Base-by-base conservation (phyloP, 1,284 basidiomycete species). In the Papiliotrema terrestris region DNA sequence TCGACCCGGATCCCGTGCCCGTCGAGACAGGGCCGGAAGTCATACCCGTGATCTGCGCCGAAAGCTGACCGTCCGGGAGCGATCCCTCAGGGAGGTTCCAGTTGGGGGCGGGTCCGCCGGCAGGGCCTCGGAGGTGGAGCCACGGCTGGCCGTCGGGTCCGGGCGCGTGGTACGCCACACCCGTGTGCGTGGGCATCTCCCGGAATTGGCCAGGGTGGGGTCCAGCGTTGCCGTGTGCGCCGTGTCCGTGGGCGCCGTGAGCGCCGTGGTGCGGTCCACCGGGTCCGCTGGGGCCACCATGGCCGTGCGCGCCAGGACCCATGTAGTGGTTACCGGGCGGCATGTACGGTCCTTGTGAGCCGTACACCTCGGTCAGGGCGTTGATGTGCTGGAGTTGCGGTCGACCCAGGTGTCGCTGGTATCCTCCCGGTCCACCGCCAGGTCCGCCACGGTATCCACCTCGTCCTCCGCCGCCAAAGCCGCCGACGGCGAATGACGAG, bases 401-500 rank as follows among this genome's bases (percentile, higher is more conserved):
- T 55, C 74, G 67, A 39, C 75, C 75, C 26, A 77, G 69, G 60
- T 78, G 74, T 38, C 58, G 55, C 25, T 63, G 62, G 67, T 67
- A 73, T 51, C 66, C 64, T 49, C 72, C 66, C 23, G 63, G 46
- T 14, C 59, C 56, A 41, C 62, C 59, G 26, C 61, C 57, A 42
- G 56, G 54, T 37, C 65, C 62, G 50, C 63, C 66, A 44, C 63
- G 56, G n/a, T 57, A 57, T 23, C 58, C 58, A 32, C 81, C 80
- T 48, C 78, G 55, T 51, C 63, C 64, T 35, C 59, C 61, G 23
- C 60, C 63, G 26, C 63, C 63, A 29, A 58, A 61, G 51, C 78
- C 86, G 61, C 82, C 83, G 43, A 72, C 69, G 55, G 67, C 64
- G 59, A 76, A 72, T 32, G 76, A 74, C 22, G 89, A 88, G 72